Evolutionary conservation across 2,329 filamentous ascomycete genomes (phyloP).

Genomic region (Talaromyces funiculosus): DNA sequence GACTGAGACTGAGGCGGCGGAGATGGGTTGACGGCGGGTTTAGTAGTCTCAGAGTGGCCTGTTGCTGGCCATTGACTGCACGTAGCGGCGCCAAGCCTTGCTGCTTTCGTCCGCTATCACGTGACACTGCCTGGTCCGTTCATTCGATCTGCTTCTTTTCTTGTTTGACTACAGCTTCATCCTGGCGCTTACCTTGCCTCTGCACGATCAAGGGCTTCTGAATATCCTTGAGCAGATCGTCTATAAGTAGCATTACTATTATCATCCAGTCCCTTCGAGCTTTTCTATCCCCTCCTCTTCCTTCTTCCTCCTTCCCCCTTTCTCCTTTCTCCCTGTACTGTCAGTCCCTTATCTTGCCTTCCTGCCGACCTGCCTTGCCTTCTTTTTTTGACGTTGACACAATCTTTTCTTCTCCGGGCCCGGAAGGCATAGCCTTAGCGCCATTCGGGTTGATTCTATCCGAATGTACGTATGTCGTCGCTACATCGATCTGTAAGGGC

Average conservation of each 20-base stretch:
- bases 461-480: too few species aligned
- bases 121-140: too few species aligned
- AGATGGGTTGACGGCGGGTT: background rate
- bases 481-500: background rate
- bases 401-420: too few species aligned
- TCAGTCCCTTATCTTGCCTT: background rate
- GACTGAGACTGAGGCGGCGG: background rate
- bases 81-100: background rate
- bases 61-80: background rate
- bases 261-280: background rate
- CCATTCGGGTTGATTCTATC: too few species aligned
- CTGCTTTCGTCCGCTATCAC: constrained; percentile 6
- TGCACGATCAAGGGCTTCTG: background rate
- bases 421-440: too few species aligned
- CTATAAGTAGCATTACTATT: background rate
- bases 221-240: background rate
- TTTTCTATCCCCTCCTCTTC: background rate
- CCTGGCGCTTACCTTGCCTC: background rate
- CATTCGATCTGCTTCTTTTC: background rate
- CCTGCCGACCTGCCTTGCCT: background rate
- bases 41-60: background rate
- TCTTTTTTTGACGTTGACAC: background rate
- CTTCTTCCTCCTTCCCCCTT: too few species aligned
- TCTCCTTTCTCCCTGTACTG: background rate
- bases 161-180: background rate